These are phyloP conservation scores for Tylopilus sp. DNA, from an alignment of 768 basidiomycete species.

Conservation along the genomic window DNA sequence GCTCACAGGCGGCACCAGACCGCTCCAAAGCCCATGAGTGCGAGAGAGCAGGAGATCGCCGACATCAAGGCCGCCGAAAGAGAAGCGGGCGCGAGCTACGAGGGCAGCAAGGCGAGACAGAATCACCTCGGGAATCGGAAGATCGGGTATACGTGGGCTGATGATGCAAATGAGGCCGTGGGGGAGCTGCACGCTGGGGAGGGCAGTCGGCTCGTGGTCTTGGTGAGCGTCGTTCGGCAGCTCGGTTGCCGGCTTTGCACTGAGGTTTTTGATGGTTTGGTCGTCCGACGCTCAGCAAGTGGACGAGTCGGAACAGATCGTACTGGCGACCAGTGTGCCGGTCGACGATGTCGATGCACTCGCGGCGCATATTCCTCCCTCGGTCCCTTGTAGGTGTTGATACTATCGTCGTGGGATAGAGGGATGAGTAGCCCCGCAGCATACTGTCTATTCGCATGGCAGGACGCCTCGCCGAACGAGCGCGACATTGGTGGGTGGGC, in stretches of 20 bases:
- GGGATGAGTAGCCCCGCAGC: constrained; percentile 23
- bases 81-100: constrained; percentile 49
- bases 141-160: constrained; percentile 65
- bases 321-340: constrained; percentile 42
- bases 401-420: background rate
- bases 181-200: constrained; percentile 48
- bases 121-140: constrained; percentile 53
- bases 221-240: constrained; percentile 45
- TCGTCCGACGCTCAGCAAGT: constrained; percentile 60
- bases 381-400: constrained; percentile 49
- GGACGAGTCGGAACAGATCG: constrained; percentile 58
- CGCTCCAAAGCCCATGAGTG: constrained; percentile 80
- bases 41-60: constrained; percentile 77
- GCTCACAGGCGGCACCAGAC: constrained; percentile 67
- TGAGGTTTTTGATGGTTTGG: background rate
- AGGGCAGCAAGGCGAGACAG: constrained; percentile 53
- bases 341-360: constrained; percentile 44
- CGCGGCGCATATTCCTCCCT: constrained; percentile 46
- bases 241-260: background rate
- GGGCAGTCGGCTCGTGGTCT: constrained; percentile 52
- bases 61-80: constrained; percentile 76
- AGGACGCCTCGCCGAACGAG: constrained; percentile 40
- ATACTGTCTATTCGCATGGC: constrained; percentile 70
- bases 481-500: constrained; percentile 57
- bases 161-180: constrained; percentile 64